Evolutionary conservation across 805 yeast genomes (phyloP).

Genomic region (Kregervanrija fluxuum): DNA sequence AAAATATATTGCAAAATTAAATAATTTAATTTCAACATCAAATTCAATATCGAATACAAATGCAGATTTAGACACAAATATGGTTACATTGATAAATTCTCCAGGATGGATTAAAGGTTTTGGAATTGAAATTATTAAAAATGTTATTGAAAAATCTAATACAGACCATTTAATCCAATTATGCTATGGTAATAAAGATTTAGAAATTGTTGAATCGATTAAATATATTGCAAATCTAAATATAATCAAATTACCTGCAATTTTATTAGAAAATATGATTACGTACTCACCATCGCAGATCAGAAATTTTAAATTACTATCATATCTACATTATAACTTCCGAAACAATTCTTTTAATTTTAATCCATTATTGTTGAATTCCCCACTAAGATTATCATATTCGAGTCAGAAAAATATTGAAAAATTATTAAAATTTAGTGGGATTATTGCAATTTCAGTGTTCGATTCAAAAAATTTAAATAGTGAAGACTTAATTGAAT

Average conservation of each 20-base stretch:
- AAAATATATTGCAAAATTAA: slow-evolving; percentile 40
- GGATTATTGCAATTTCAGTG: slow-evolving; percentile 31
- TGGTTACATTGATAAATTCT: slow-evolving; percentile 48
- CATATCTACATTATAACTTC: slow-evolving; percentile 43
- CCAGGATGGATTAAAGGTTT: slow-evolving; percentile 93
- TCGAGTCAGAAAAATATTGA: slow-evolving; percentile 13
- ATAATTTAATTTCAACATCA: slow-evolving; percentile 29
- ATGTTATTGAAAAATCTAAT: slow-evolving; percentile 34
- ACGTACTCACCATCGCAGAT: slow-evolving; percentile 45
- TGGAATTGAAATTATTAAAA: slow-evolving; percentile 60
- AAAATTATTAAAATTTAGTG: slow-evolving; percentile 14
- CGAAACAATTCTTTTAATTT: slow-evolving; percentile 29
- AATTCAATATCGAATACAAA: slow-evolving; percentile 30
- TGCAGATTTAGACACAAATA: neutral
- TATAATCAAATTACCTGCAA: slow-evolving; percentile 8
- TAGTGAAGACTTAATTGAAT: slow-evolving; percentile 27
- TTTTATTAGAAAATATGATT: slow-evolving; percentile 9
- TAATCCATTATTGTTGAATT: slow-evolving; percentile 30
- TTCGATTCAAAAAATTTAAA: slow-evolving; percentile 27
- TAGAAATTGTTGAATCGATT: slow-evolving; percentile 6
- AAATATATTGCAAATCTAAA: slow-evolving; percentile 1
- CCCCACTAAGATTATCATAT: slow-evolving; percentile 37
- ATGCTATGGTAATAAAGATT: slow-evolving; percentile 25
- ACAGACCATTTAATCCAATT: slow-evolving; percentile 57
- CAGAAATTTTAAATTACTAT: slow-evolving; percentile 42